A percentile compares a stretch with the other conserved stretches of the same genome.
These are phyloP conservation scores for Mentha longifolia DNA, from an alignment of 257 asterid species.

Conservation along the genomic window DNA sequence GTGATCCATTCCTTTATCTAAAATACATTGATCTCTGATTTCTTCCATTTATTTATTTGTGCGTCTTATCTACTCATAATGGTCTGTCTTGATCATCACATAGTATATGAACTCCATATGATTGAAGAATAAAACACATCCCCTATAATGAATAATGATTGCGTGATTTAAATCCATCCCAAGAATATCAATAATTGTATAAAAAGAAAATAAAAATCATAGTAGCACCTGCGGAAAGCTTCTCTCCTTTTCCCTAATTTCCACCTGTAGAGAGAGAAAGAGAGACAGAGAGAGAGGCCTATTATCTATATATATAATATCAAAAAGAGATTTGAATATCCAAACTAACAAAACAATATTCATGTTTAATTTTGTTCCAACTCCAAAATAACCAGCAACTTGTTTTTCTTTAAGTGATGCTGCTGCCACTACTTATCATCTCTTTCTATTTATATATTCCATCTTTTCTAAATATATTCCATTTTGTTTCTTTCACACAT, in stretches of 20 bases:
- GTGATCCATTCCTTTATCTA: background rate
- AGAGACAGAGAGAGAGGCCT: background rate
- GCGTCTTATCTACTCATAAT: background rate
- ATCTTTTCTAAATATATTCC: constrained; percentile 19
- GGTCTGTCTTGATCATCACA: background rate
- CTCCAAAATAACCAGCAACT: constrained; percentile 2
- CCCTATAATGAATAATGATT: constrained; percentile 28
- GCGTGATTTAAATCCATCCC: constrained; percentile 22
- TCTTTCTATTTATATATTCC: background rate
- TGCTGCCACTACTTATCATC: constrained; percentile 24
- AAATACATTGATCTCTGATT: background rate
- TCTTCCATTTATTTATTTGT: background rate
- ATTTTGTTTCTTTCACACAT: constrained; percentile 15
- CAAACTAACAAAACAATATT: constrained; percentile 7
- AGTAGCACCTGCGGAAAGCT: constrained; percentile 33
- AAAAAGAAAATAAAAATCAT: background rate
- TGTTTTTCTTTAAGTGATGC: constrained; percentile 11
- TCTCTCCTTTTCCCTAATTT: constrained; percentile 27
- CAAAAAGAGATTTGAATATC: constrained; percentile 17
- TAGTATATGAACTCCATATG: constrained; percentile 27
- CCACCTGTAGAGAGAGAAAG: constrained; percentile 15
- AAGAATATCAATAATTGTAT: constrained; percentile 22
- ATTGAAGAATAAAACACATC: constrained; percentile 35
- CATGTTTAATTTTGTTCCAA: background rate
- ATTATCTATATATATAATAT: no score